phyloP scores from a whole-genome alignment of 306 rosid genomes.

The Bauhinia variegata region DNA sequence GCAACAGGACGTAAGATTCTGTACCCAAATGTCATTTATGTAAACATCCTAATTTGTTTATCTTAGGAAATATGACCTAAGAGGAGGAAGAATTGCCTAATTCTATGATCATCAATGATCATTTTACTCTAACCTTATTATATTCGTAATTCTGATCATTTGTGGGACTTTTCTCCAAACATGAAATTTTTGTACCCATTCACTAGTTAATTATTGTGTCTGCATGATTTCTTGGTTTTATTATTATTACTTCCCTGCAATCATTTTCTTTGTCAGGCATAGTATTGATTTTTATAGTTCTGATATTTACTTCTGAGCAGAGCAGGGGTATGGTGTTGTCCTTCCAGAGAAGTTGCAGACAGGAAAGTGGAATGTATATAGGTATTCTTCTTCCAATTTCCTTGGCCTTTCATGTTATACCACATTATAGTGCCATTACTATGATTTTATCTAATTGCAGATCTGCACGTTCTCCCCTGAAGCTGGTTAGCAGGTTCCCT shows the following conservation, averaged over 20 bases:
- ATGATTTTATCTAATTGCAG: slow-evolving; percentile 42
- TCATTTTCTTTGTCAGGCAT: slow-evolving; percentile 14
- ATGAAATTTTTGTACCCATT: slow-evolving; percentile 3
- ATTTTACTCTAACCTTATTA: slow-evolving; percentile 1
- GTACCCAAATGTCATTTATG: not conserved
- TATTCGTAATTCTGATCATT: slow-evolving; percentile 25
- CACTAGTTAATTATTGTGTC: slow-evolving; percentile 7
- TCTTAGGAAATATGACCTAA: slow-evolving; percentile 16
- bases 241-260: slow-evolving; percentile 21
- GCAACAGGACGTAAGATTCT: not conserved
- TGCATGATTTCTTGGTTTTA: slow-evolving; percentile 8
- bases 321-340: slow-evolving; percentile 84
- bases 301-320: slow-evolving; percentile 61
- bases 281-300: slow-evolving; percentile 32
- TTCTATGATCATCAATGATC: slow-evolving; percentile 22
- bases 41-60: not conserved
- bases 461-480: slow-evolving; percentile 75
- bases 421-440: slow-evolving; percentile 19
- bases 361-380: slow-evolving; percentile 96
- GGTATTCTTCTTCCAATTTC: slow-evolving; percentile 51
- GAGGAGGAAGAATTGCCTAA: not conserved
- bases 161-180: slow-evolving; percentile 6
- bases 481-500: slow-evolving; percentile 76
- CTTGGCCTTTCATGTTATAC: slow-evolving; percentile 27
- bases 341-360: slow-evolving; percentile 94